Conservation (phyloP, 2,329 filamentous ascomycete genomes). For the Claviceps fusiformis region DNA sequence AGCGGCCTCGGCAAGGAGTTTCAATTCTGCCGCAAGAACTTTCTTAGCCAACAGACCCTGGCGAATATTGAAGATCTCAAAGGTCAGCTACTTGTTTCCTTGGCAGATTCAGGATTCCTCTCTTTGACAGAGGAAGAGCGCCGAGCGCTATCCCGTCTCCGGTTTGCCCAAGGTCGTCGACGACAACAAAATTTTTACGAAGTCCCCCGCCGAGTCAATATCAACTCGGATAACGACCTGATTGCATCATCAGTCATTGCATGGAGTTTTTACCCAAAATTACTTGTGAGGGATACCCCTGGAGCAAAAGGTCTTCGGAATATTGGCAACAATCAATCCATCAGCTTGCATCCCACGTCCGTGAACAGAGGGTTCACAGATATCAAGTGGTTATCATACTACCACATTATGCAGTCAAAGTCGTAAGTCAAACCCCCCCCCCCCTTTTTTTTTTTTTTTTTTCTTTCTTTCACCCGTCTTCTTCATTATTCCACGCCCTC, state of each 20-base stretch:
- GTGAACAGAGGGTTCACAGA: slow-evolving; percentile 64
- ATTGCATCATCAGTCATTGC: slow-evolving; percentile 73
- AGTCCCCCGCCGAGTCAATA: slow-evolving; percentile 62
- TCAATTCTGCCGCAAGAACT: slow-evolving; percentile 90
- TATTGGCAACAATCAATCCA: slow-evolving; percentile 80
- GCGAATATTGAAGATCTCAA: slow-evolving; percentile 92
- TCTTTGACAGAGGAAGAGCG: slow-evolving; percentile 62
- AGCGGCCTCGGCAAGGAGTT: slow-evolving; percentile 55
- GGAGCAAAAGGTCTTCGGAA: slow-evolving; percentile 72
- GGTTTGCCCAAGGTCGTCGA: slow-evolving; percentile 42
- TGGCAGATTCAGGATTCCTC: slow-evolving; percentile 77
- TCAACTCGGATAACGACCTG: slow-evolving; percentile 66
- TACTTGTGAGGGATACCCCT: slow-evolving; percentile 62
- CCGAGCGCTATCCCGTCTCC: slow-evolving; percentile 50
- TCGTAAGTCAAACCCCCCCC: slow-evolving; percentile 29
- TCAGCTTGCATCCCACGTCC: slow-evolving; percentile 75
- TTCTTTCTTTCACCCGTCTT: background rate
- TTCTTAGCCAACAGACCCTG: slow-evolving; percentile 76
- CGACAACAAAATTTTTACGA: slow-evolving; percentile 65
- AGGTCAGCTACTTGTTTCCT: slow-evolving; percentile 70
- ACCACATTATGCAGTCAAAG: slow-evolving; percentile 92
- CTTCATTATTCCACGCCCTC: background rate
- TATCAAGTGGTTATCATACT: slow-evolving; percentile 80
- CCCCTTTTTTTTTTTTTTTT: no score
- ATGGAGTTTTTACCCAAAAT: slow-evolving; percentile 91